These are phyloP conservation scores for Trichoderma sp. DNA, from an alignment of 2,329 filamentous ascomycete genomes.

Conservation along the genomic window DNA sequence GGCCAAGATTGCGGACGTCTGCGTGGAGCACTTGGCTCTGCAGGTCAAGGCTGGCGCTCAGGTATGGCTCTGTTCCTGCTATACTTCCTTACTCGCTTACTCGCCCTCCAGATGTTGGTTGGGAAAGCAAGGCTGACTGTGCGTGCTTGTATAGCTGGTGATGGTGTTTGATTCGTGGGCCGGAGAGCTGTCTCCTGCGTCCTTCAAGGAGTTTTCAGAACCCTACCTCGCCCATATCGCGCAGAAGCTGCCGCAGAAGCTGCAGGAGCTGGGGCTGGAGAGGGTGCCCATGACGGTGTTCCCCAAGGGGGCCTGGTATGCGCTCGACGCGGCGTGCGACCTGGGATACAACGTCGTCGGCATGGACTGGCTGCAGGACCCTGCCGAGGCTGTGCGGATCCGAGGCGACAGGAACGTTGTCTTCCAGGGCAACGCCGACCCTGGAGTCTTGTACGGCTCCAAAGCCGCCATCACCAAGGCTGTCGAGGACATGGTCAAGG, in stretches of 20 bases:
- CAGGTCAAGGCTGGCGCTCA: slow-evolving; percentile 94
- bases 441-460: slow-evolving; percentile 86
- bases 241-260: slow-evolving; percentile 71
- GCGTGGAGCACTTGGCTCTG: slow-evolving; percentile 88
- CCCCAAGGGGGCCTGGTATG: slow-evolving; percentile 96
- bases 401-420: slow-evolving; percentile 74
- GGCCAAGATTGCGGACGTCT: slow-evolving; percentile 90
- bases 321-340: slow-evolving; percentile 81
- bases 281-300: slow-evolving; percentile 96
- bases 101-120: not conserved
- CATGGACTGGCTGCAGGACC: slow-evolving; percentile 92
- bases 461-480: slow-evolving; percentile 77
- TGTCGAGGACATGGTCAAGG: slow-evolving; percentile 83
- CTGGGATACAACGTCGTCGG: slow-evolving; percentile 92
- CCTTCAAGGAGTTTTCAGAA: slow-evolving; percentile 82
- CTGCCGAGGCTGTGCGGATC: slow-evolving; percentile 78
- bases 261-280: slow-evolving; percentile 74
- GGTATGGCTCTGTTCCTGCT: slow-evolving; percentile 48
- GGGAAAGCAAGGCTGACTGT: slow-evolving; percentile 3
- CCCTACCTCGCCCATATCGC: slow-evolving; percentile 87
- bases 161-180: slow-evolving; percentile 99
- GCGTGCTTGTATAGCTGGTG: slow-evolving; percentile 60
- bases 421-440: slow-evolving; percentile 94
- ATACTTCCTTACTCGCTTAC: not conserved
- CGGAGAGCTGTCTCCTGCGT: slow-evolving; percentile 81